Percentiles rank a stretch among this genome's conserved stretches.
phyloP scores from a whole-genome alignment of 441 rosid genomes.

The Populus hybrid region DNA sequence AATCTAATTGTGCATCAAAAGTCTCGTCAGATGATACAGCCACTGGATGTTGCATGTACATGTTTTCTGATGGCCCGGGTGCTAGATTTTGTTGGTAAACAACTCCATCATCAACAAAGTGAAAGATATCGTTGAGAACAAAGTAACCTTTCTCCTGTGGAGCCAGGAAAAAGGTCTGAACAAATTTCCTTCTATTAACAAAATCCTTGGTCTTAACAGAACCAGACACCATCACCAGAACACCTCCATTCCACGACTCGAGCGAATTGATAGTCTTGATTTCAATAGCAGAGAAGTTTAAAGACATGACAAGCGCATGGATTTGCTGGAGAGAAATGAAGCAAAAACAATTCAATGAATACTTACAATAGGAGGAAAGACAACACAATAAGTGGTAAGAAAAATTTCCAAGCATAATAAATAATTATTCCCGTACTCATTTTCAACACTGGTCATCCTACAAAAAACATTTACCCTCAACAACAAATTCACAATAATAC shows the following conservation, averaged over 20 bases:
- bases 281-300: conserved; percentile 60
- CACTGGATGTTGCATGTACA: conserved; percentile 40
- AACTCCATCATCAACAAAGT: conserved; percentile 59
- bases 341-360: neutral
- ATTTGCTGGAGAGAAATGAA: conserved; percentile 56
- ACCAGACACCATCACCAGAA: conserved; percentile 88
- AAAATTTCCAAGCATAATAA: neutral
- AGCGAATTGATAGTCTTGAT: conserved; percentile 73
- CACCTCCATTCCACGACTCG: conserved; percentile 83
- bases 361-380: neutral
- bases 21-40: conserved; percentile 42
- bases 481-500: neutral
- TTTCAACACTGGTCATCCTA: neutral
- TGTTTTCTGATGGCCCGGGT: conserved; percentile 23
- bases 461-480: neutral
- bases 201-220: conserved; percentile 62
- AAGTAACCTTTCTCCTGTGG: conserved; percentile 91
- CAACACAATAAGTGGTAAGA: neutral
- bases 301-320: conserved; percentile 59
- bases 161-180: conserved; percentile 90
- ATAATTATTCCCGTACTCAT: neutral
- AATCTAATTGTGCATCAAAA: conserved; percentile 44
- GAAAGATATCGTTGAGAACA: conserved; percentile 85
- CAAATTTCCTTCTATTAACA: conserved; percentile 64
- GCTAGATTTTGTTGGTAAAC: conserved; percentile 44